These are phyloP conservation scores for Puccinia polysora DNA, from an alignment of 1,284 basidiomycete genomes.

Conservation along the genomic window DNA sequence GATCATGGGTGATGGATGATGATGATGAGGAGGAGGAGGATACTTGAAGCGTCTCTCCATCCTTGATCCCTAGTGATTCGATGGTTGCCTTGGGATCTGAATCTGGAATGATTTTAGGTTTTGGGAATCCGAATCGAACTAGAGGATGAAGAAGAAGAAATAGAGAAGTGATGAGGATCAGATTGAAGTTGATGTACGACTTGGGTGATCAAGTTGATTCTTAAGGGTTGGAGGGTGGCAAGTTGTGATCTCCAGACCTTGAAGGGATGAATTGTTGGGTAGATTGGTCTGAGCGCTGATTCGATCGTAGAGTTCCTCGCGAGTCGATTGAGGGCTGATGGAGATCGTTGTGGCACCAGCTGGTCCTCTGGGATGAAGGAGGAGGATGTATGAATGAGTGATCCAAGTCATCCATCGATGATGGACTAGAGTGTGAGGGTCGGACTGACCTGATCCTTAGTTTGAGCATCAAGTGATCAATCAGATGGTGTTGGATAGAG, in stretches of 20 bases:
- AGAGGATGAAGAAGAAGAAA: background rate
- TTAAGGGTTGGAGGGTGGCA: background rate
- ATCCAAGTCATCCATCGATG: no score
- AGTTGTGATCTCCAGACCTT: slow-evolving; percentile 7
- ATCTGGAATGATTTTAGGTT: slow-evolving; percentile 66
- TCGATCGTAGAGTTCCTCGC: slow-evolving; percentile 7
- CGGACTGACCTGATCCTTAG: no score
- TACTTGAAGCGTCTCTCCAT: slow-evolving; percentile 78
- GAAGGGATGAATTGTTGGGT: background rate
- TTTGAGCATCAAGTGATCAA: no score
- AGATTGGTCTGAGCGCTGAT: slow-evolving; percentile 1
- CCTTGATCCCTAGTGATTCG: slow-evolving; percentile 67
- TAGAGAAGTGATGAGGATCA: background rate
- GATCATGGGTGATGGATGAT: no score
- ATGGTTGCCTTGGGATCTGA: slow-evolving; percentile 67
- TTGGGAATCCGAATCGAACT: slow-evolving; percentile 33
- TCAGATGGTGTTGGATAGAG: no score
- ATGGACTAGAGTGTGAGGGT: no score
- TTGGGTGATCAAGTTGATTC: background rate
- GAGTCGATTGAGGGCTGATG: slow-evolving; percentile 14
- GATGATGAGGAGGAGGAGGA: slow-evolving; percentile 54
- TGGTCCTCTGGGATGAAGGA: background rate
- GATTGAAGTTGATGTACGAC: background rate
- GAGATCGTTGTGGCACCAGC: slow-evolving; percentile 14
- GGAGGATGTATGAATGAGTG: background rate